Base-by-base conservation (phyloP, 1,139 yeast genomes). In the Yamadazyma conglobata region DNA sequence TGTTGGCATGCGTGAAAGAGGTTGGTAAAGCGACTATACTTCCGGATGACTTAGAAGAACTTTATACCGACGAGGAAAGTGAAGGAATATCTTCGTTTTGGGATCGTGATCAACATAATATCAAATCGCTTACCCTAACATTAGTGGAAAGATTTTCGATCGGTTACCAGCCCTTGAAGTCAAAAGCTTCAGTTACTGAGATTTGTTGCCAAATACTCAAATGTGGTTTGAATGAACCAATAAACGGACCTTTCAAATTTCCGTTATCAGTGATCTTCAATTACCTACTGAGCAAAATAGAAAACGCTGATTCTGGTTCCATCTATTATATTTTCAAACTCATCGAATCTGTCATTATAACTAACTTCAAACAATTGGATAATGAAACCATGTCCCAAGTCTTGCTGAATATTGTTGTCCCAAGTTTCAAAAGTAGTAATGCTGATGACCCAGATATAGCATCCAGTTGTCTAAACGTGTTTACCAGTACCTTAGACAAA, bases 1-100 rank as follows among this genome's bases (percentile, higher is more conserved):
- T 85, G 27, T 56, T 84, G 18, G 59, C 73, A 7, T 83, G 88
- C 48, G 54, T 86, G 1, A 67, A 68, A 13, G 85, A 81, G 34
- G 58, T 85, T 10, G 91, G 88, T 0, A 79, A 77, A 35, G 87
- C 89, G 0, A 57, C 82, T 42, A 67, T 70, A 27, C 52, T 74
- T 4, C 78, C 84, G 0, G 83, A 74, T 24, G 86, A 79, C 15
- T 46, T 61, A 10, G 74, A 70, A 10, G 70, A 64, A 11, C 55
- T 56, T 27, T 56, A 58, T 31, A 51, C 59, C 6, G 55, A 50
- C 8, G 56, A 55, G 10, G 59, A 58, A 26, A 30, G 47, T 13
- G 25, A 28, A 7, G 22, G 38, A 5, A 51, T 60, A 10, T 47
- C 56, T 24, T 33, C 37, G 6, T 73, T 66, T 44, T 62, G 73